Base-by-base conservation (phyloP, 805 yeast genomes). In the Starmera pachycereana region DNA sequence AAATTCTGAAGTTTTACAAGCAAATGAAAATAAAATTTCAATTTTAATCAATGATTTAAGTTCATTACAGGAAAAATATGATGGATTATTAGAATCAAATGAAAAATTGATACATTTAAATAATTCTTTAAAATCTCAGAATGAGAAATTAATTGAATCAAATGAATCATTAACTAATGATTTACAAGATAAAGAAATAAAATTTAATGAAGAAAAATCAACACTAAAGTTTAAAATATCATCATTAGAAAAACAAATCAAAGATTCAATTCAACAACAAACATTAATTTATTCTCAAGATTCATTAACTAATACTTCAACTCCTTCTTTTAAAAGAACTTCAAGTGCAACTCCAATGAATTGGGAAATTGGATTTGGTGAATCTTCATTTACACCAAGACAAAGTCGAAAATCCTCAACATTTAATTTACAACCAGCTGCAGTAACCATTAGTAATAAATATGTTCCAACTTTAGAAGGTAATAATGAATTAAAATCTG, bases 341-440 rank as follows among this genome's bases (percentile, higher is more conserved):
- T 22, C 27, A 22, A 22, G 27, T 22, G 27, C 27, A 6, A 22
- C 27, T 22, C 27, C 27, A 22, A 22, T 22, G 27, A 56, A 48
- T 29, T 54, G 60, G 56, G 62, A 60, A 25, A 65, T 70, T 36
- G 60, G 58, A 35, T 47, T 71, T 39, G 76, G 75, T 7, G 76
- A 74, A 46, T 64, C 76, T 1, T 66, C 76, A 6, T 53, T 62
- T 11, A 69, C 78, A 0, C 76, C 76, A 8, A 52, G 58, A n/a
- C 53, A 49, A 25, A 49, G 53, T 38, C 45, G 57, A 10, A 54
- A 54, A 44, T 18, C 52, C 10, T 51, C 54, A 8, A 36, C 35
- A 6, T 9, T 39, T 9, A 19, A 30, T 36, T 29, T 29, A 8
- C 25, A 16, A n/a, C n/a, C 33, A 7, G 9, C 18, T 11, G 11